A percentile compares a stretch with the other conserved stretches of the same genome.
Conservation (phyloP, 169 alveolate genomes). For the Cystoisospora suis region DNA sequence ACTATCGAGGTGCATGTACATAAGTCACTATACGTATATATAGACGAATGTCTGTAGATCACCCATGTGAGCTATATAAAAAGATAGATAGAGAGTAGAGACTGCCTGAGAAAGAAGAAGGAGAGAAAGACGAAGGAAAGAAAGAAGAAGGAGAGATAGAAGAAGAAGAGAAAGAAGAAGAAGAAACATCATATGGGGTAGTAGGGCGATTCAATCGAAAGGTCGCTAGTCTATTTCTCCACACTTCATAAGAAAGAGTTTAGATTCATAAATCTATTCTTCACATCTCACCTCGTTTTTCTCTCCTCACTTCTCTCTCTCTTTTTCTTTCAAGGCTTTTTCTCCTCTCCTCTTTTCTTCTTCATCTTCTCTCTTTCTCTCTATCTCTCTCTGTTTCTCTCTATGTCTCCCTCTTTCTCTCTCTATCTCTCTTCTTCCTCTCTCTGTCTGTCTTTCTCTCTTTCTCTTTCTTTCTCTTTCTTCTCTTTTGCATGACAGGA, state of each 20-base stretch:
- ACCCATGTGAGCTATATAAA: no score
- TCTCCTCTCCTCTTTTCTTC: neutral
- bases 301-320: neutral
- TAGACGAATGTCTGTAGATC: neutral
- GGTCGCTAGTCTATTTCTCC: no score
- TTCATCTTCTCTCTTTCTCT: neutral
- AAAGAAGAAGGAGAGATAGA: no score
- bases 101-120: no score
- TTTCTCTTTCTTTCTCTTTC: neutral
- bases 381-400: neutral
- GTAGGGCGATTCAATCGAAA: no score
- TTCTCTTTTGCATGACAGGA: constrained; percentile 71
- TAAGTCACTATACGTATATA: no score
- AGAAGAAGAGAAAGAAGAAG: no score
- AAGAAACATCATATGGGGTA: no score
- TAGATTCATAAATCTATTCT: no score
- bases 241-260: no score
- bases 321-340: neutral
- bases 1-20: neutral
- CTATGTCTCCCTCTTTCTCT: neutral
- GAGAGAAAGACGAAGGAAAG: no score
- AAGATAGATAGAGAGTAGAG: no score
- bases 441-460: neutral
- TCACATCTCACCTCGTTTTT: neutral
- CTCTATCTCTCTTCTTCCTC: neutral